Base-by-base conservation (phyloP, 148 eudicot species). In the Amaranthus cruentus region DNA sequence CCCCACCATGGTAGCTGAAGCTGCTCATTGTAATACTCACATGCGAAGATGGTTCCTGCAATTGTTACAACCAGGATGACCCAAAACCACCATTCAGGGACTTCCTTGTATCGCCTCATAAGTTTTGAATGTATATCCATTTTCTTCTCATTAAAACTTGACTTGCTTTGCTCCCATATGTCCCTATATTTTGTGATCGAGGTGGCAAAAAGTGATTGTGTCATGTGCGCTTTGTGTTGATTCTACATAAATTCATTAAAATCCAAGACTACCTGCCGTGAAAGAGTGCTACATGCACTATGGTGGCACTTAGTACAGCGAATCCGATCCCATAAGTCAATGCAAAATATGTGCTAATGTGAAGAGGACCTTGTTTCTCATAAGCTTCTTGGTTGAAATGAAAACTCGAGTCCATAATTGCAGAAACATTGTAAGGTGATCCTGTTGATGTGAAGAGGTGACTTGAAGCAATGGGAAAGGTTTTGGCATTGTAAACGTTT, bases 1-100 rank as follows among this genome's bases (percentile, higher is more conserved):
- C 99, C 99, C 99, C 97, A 96, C 99, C 99, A 96, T 18, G 99
- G 97, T 72, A 96, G 62, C 81, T 92, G 99, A 65, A 96, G 99
- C 64, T 95, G 99, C 4, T 90, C 91, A 44, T 85, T 90, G 88
- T 88, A 92, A 69, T 95, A 95, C 84, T 95, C 99, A 6, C 99
- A 95, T 0, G 96, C 96, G 67, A 90, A 86, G 49, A 92, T 79
- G 47, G 99, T 87, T 44, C 77, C 81, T 21, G 78, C 84, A 52
- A 96, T 82, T 71, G 88, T 96, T 11, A 77, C 81, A 2, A 84
- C 81, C 21, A 96, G 86, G n/a, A 95, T 88, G 75, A 83, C 81
- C 99, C 96, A 92, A 77, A 96, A 96, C 99, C 99, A 96, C 99
- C 97, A 90, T 60, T 88, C 97, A 0, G 97, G 99, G 13, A 81